Evolutionary conservation across 2,329 filamentous ascomycete genomes (phyloP), one percentile per base, ranked within the genome.

Genomic region (Bertia moriformis): DNA sequence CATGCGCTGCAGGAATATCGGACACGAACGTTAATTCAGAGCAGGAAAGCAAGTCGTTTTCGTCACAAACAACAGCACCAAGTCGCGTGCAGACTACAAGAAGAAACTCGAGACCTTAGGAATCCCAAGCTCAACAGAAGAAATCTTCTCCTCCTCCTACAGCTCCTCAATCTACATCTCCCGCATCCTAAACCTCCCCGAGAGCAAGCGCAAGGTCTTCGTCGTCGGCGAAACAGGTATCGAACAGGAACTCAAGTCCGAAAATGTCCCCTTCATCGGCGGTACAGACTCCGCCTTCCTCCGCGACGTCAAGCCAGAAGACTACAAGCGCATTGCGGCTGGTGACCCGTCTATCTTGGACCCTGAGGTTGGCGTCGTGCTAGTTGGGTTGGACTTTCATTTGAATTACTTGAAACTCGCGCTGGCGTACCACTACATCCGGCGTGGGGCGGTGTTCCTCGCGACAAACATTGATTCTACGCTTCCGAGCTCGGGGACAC

Each of bases 51-150:
- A 81, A 55, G 72, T 91, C 22, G 78, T 98, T 40, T 98, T 98
- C 55, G 91, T 98, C 39, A 98, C 91, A 30, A 98, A 98, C 65
- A 98, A 98, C 66, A 95, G 87, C 53, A 96, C 91, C 41, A 98
- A 98, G 58, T 94, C 89, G 10, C 82, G 91, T 41, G 67, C 73
- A 38, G 87, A 95, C 56, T 98, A 98, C 62, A 80, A 83, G 57
- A 86, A 89, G 66, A 98, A 96, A 55, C 79, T 98, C 43, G 75
- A 82, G 37, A 65, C 65, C 40, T 71, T 95, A 55, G 83, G 82
- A 37, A 94, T 98, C 50, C 79, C 82, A 1, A 78, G 76, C 49
- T 68, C 73, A 42, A 74, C 82, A 33, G 86, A 96, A 54, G 91
- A 98, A 63, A 83, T 98, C 48, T 98, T 98, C 56, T 87, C 85